Evolutionary conservation across 805 yeast species (phyloP).

Genomic region (Tetrapisispora arboricola): DNA sequence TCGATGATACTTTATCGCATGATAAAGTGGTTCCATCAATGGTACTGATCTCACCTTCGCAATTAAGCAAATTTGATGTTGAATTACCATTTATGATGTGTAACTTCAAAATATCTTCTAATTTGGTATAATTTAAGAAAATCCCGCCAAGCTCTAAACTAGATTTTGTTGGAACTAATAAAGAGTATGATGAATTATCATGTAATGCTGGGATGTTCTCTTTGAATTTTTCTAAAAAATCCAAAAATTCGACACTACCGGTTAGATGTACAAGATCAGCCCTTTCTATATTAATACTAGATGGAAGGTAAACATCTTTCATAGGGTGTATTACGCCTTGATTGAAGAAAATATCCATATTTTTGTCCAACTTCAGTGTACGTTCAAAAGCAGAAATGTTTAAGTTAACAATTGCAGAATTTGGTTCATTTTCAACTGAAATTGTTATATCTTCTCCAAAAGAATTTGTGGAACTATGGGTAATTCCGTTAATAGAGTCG

Average conservation of each 20-base stretch:
- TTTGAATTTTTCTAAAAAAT: conserved; percentile 36
- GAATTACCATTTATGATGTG: conserved; percentile 62
- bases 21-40: conserved; percentile 35
- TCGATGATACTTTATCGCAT: conserved; percentile 33
- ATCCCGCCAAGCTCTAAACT: conserved; percentile 45
- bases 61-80: conserved; percentile 35
- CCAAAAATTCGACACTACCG: conserved; percentile 36
- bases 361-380: conserved; percentile 21
- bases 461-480: conserved; percentile 3
- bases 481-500: conserved; percentile 36
- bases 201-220: conserved; percentile 36
- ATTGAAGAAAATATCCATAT: conserved; percentile 61
- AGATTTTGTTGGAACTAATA: conserved; percentile 61
- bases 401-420: neutral
- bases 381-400: conserved; percentile 15
- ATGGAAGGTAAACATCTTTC: conserved; percentile 47
- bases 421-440: neutral
- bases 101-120: conserved; percentile 48
- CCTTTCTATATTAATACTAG: conserved; percentile 41
- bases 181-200: conserved; percentile 38
- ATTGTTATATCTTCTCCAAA: neutral
- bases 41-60: conserved; percentile 38
- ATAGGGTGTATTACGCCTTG: conserved; percentile 81
- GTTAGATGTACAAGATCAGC: conserved; percentile 48
- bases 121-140: conserved; percentile 32